A percentile compares a stretch with the other conserved stretches of the same genome.
Conservation (phyloP, 495 filamentous ascomycete species). For the Hyaloscypha variabilis region DNA sequence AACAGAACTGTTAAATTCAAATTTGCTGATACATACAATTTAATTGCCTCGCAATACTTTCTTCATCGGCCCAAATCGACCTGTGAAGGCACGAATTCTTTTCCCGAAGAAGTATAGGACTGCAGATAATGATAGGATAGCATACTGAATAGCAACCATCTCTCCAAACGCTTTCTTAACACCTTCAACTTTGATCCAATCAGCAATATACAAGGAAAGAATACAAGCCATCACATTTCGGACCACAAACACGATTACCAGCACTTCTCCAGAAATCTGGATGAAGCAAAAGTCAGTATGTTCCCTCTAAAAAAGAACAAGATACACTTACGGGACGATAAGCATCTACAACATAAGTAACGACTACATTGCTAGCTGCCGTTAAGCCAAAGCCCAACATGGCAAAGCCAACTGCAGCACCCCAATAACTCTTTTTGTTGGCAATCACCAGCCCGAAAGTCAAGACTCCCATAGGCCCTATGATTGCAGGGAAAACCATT, state of each 20-base stretch:
- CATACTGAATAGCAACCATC: conserved; percentile 17
- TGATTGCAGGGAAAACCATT: conserved; percentile 16
- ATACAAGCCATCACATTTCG: conserved; percentile 21
- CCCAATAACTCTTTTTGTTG: conserved; percentile 18
- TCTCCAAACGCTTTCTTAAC: conserved; percentile 18
- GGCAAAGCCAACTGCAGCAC: conserved; percentile 17
- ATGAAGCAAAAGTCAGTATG: neutral
- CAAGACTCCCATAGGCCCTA: conserved; percentile 18
- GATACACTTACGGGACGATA: conserved; percentile 11
- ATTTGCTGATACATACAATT: neutral
- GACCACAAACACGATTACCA: conserved; percentile 16
- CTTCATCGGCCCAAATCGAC: conserved; percentile 15
- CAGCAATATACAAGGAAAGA: conserved; percentile 12
- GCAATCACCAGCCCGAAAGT: conserved; percentile 18
- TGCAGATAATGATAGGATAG: conserved; percentile 10
- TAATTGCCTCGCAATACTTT: conserved; percentile 10
- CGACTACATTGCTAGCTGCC: conserved; percentile 16
- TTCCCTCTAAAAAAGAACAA: neutral
- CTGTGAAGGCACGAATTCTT: conserved; percentile 14
- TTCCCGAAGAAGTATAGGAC: conserved; percentile 17
- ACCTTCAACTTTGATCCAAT: conserved; percentile 17
- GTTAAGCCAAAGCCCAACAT: conserved; percentile 16
- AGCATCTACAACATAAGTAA: conserved; percentile 19
- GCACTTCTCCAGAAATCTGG: conserved; percentile 17
- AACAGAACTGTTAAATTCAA: neutral